A percentile compares a stretch with the other conserved stretches of the same genome.
Evolutionary conservation across 108 stramenopile species (phyloP).

Genomic region (Bacterosira constricta): DNA sequence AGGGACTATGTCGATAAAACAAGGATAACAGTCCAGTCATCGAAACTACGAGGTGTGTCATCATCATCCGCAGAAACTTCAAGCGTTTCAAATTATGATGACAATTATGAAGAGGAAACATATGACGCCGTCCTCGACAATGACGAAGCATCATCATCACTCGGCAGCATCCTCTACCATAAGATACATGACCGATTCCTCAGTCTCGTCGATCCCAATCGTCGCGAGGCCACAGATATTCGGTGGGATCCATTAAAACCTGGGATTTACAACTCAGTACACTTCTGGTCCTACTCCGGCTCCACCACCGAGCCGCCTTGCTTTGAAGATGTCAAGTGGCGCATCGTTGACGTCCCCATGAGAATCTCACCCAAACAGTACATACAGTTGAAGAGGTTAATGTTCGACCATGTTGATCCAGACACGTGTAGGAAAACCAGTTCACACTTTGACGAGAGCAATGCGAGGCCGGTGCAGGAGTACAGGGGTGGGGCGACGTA

Average conservation of each 20-base stretch:
- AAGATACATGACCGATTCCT: slow-evolving; percentile 19
- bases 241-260: slow-evolving; percentile 24
- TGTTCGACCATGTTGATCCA: slow-evolving; percentile 72
- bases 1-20: not conserved
- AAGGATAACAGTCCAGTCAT: not conserved
- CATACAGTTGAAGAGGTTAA: slow-evolving; percentile 68
- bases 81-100: slow-evolving; percentile 18
- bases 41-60: slow-evolving; percentile 17
- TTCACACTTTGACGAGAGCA: slow-evolving; percentile 67
- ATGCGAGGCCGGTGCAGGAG: slow-evolving; percentile 66
- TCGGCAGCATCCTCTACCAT: not conserved
- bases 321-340: slow-evolving; percentile 79
- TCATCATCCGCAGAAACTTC: slow-evolving; percentile 1
- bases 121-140: not conserved
- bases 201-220: not conserved
- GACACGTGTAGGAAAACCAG: slow-evolving; percentile 65
- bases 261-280: slow-evolving; percentile 22
- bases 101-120: not conserved
- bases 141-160: slow-evolving; percentile 3
- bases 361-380: slow-evolving; percentile 58
- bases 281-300: slow-evolving; percentile 83
- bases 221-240: not conserved
- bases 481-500: slow-evolving; percentile 27
- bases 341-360: slow-evolving; percentile 73
- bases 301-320: slow-evolving; percentile 87